Evolutionary conservation across 768 basidiomycete genomes (phyloP), one percentile per base, ranked within the genome.

Genomic region (Hemileccinum impolitum): DNA sequence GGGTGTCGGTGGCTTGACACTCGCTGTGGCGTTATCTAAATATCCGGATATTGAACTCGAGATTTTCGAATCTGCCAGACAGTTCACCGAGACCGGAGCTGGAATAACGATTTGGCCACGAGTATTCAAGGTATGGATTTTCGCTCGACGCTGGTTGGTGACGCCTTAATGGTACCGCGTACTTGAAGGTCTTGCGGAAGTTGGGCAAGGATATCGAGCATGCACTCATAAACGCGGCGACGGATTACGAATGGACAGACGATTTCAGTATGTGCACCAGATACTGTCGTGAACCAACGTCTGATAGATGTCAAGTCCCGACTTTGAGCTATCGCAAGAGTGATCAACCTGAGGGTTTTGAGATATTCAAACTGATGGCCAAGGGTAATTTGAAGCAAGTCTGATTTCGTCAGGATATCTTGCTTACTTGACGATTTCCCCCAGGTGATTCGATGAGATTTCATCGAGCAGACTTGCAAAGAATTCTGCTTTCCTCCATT

Each of bases 391-490:
- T 23, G 28, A 39, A 21, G 6, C 9, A 0, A 35, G 25, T 35
- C 10, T 10, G 30, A n/a, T 18, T 34, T 11, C 23, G 38, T 26
- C 25, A 7, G 4, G 23, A 41, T 1, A 10, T 35, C 3, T 1
- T n/a, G 43, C 55, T 43, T 50, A 38, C 55, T 31, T 30, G 38
- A 19, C 42, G 26, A 34, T 45, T 23, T 39, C 43, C n/a, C 35
- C 59, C 23, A 82, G 81, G 81, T n/a, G 65, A 67, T 48, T 46
- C 81, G 51, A 69, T 80, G 50, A 65, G 57, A 45, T 72, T 88
- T 53, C 85, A 86, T 63, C 80, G 87, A 14, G 74, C 84, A 19
- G 83, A 86, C 55, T 85, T 87, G 56, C 84, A 87, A 48, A 64
- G 69, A 18, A 76, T 74, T 2, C 72, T 89, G 46, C 71, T 88